Conservation (phyloP, 192 early-diverging fungal genomes). For the Coemansia sp. region DNA sequence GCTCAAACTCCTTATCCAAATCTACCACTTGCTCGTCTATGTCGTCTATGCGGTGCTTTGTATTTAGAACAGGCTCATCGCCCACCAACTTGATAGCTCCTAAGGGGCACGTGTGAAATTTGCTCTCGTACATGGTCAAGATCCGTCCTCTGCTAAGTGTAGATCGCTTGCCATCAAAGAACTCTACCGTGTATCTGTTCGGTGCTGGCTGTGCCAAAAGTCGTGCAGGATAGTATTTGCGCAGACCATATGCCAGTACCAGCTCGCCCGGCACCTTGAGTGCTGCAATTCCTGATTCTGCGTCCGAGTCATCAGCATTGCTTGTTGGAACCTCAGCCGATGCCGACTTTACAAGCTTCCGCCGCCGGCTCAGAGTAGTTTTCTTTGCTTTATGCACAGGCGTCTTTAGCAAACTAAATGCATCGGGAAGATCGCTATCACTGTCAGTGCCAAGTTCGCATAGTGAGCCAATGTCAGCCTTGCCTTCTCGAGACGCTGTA, state of each 20-base stretch:
- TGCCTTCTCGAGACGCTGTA: background rate
- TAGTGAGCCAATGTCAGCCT: background rate
- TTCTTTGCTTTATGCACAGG: background rate
- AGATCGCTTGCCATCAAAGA: slow-evolving; percentile 35
- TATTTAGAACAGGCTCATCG: slow-evolving; percentile 23
- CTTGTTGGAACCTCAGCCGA: slow-evolving; percentile 21
- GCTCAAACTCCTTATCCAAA: slow-evolving; percentile 34
- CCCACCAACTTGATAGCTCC: slow-evolving; percentile 38
- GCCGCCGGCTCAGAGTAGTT: background rate
- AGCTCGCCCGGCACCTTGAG: slow-evolving; percentile 48
- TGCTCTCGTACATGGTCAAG: slow-evolving; percentile 40
- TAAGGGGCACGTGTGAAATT: slow-evolving; percentile 42
- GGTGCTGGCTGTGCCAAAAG: slow-evolving; percentile 13
- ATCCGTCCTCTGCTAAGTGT: slow-evolving; percentile 21
- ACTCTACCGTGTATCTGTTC: slow-evolving; percentile 29
- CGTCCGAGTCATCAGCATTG: slow-evolving; percentile 20
- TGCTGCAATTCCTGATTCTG: background rate
- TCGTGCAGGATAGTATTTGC: slow-evolving; percentile 50
- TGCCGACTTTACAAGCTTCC: slow-evolving; percentile 26
- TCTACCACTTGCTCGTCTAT: background rate
- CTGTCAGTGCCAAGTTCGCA: slow-evolving; percentile 15
- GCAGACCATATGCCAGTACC: slow-evolving; percentile 31
- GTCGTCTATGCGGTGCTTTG: background rate
- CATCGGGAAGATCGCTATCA: slow-evolving; percentile 50
- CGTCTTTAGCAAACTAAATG: slow-evolving; percentile 30